Conservation (phyloP, 2,329 filamentous ascomycete species). For the Claviceps maximensis region DNA sequence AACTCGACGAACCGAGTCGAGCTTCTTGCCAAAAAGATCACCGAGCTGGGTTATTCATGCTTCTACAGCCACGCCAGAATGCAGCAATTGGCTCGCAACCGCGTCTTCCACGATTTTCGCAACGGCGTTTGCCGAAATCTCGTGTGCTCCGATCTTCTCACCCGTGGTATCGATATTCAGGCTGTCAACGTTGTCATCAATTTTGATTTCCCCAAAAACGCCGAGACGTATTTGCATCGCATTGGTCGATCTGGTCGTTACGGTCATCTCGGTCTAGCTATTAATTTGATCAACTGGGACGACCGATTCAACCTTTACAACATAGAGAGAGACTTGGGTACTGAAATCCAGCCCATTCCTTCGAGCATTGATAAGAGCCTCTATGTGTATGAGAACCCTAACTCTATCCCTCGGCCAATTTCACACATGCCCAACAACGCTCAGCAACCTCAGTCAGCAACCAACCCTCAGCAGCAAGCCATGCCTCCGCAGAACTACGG, state of each 20-base stretch:
- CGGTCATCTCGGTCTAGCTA: slow-evolving; percentile 90
- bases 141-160: slow-evolving; percentile 93
- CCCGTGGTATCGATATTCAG: slow-evolving; percentile 98
- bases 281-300: slow-evolving; percentile 99
- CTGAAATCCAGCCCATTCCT: slow-evolving; percentile 95
- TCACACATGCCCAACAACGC: slow-evolving; percentile 31
- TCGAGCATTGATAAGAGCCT: slow-evolving; percentile 90
- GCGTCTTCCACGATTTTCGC: slow-evolving; percentile 98
- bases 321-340: slow-evolving; percentile 93
- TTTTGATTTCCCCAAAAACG: slow-evolving; percentile 99
- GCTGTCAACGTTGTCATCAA: slow-evolving; percentile 99
- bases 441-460: slow-evolving; percentile 18
- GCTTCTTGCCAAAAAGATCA: slow-evolving; percentile 96
- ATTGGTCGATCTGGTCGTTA: slow-evolving; percentile 97
- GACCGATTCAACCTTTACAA: slow-evolving; percentile 98
- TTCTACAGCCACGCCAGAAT: slow-evolving; percentile 99
- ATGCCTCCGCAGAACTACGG: slow-evolving; percentile 18
- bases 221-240: slow-evolving; percentile 94
- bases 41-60: slow-evolving; percentile 95
- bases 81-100: slow-evolving; percentile 92
- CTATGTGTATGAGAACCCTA: slow-evolving; percentile 94
- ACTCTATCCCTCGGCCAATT: slow-evolving; percentile 78
- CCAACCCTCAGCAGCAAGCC: slow-evolving; percentile 8
- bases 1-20: slow-evolving; percentile 98
- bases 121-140: slow-evolving; percentile 96